Base-by-base conservation (phyloP, 2,329 filamentous ascomycete genomes). In the Iodosphaeria phyllophila region DNA sequence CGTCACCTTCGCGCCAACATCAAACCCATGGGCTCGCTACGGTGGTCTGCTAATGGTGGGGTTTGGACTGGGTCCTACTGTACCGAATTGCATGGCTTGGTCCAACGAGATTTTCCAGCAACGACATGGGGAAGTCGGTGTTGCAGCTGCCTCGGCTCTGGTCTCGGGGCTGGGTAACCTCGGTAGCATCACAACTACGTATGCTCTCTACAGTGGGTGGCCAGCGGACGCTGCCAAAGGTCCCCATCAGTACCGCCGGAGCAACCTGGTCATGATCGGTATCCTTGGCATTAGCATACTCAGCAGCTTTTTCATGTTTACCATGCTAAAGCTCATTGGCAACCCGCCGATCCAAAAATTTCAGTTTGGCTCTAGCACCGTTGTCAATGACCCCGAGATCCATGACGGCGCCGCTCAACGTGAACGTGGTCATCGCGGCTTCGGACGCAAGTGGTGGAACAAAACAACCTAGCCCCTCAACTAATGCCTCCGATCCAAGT, bases 41-140 rank as follows among this genome's bases (percentile, higher is more conserved):
- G 79, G 77, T 23, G 83, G 83, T 4, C 65, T 92, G n/a, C 55
- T 92, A 25, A 74, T 92, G 52, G 75, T 92, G 18, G 83, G 83
- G 4, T 92, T 92, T 40, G 83, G 83, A 0, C 70, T 92, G 2
- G 83, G 83, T 2, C 83, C 83, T 4, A 92, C 83, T 0, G 82
- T 92, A 1, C 83, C 83, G 8, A 86, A 86, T 41, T 86, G 78
- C 47, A 92, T 92, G 83, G 75, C 82, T 18, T 92, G 83, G 83
- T 82, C 78, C 16, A 79, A 72, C 33, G 78, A 92, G 50, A 75
- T 92, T 41, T 92, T 92, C 56, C 82, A 92, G 51, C 65, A 66
- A 16, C 74, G 83, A 8, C 83, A 92, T 42, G 80, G 83, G 23
- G 83, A 92, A 48, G 79, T 92, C 13, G 83, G 83, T 28, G 82